These are phyloP conservation scores for Dothideomycetes sp. DNA, from an alignment of 2,329 filamentous ascomycete species.

Conservation along the genomic window DNA sequence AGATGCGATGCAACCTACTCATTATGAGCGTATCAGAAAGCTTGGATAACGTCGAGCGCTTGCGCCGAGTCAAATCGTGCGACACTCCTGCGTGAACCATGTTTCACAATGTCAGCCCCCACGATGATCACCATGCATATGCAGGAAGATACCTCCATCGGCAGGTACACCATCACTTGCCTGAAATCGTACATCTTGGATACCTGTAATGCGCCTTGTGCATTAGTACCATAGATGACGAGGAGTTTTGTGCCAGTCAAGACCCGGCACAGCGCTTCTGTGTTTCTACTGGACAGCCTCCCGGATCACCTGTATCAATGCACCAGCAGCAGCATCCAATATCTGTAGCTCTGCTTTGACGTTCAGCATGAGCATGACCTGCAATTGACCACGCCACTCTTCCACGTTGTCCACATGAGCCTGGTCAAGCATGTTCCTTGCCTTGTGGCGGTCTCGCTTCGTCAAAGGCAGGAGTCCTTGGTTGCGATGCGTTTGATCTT, in stretches of 20 bases:
- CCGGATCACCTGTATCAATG: constrained; percentile 13
- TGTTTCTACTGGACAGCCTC: neutral
- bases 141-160: no score
- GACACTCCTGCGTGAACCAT: no score
- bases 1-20: no score
- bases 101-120: no score
- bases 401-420: neutral
- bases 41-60: no score
- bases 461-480: constrained; percentile 42
- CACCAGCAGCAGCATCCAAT: constrained; percentile 17
- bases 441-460: constrained; percentile 46
- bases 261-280: neutral
- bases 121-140: no score
- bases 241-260: neutral
- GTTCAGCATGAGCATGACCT: constrained; percentile 63
- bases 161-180: no score
- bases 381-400: constrained; percentile 44
- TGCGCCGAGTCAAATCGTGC: no score
- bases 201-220: no score
- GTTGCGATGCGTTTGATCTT: constrained; percentile 15
- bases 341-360: constrained; percentile 66
- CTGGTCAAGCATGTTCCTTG: constrained; percentile 38
- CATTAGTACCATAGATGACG: neutral
- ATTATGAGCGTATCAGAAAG: no score
- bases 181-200: no score